These are phyloP conservation scores for Lipomyces yamanashiensis DNA, from an alignment of 805 yeast genomes.

Conservation along the genomic window DNA sequence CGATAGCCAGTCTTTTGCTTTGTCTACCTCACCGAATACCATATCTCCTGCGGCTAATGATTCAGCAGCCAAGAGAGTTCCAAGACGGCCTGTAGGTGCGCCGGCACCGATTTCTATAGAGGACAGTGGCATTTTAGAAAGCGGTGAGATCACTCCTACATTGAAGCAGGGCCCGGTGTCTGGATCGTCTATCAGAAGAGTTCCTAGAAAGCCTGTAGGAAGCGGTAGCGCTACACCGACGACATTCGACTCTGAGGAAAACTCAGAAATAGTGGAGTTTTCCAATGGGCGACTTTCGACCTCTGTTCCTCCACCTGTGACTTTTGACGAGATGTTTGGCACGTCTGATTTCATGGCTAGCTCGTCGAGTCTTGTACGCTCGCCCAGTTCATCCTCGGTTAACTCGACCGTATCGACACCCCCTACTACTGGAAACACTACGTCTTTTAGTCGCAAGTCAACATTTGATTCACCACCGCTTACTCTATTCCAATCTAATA, in stretches of 20 bases:
- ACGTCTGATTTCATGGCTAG: not conserved
- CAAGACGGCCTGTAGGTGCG: not conserved
- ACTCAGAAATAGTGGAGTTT: not conserved
- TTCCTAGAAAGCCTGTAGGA: constrained; percentile 10
- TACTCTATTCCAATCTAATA: constrained; percentile 23
- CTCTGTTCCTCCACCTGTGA: constrained; percentile 16
- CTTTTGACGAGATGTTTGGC: constrained; percentile 29
- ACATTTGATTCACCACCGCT: constrained; percentile 11
- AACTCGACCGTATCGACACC: not conserved
- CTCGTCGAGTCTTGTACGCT: not conserved
- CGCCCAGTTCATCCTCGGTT: not conserved
- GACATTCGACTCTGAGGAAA: not conserved
- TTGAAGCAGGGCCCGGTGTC: not conserved
- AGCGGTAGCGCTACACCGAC: not conserved
- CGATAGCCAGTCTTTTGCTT: not conserved
- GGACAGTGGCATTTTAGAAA: not conserved
- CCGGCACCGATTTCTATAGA: not conserved
- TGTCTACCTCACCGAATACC: not conserved
- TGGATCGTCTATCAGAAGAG: not conserved
- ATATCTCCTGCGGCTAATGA: not conserved
- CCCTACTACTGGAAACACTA: not conserved
- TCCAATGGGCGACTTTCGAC: not conserved
- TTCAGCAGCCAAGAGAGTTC: not conserved
- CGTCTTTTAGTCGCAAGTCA: constrained; percentile 17
- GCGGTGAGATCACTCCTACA: not conserved